Evolutionary conservation across 1,284 basidiomycete species (phyloP), one percentile per base, ranked within the genome.

Genomic region (Trametes versicolor): DNA sequence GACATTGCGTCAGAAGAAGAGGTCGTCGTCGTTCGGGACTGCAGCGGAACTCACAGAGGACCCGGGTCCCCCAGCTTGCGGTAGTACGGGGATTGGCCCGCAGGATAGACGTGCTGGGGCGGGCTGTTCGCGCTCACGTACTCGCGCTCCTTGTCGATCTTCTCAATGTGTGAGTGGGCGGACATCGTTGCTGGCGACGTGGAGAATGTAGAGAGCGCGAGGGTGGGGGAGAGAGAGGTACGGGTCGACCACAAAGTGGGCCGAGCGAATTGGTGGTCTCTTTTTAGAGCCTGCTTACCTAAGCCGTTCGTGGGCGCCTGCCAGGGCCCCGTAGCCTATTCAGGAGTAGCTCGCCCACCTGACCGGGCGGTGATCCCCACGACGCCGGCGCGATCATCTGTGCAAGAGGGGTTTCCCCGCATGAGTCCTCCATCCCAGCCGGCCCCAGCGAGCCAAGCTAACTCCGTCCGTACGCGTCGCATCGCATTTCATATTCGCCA

Each of bases 11-110:
- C 66, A 56, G 54, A 47, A 49, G 47, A 37, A 49, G 37, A 15
- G 23, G 29, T 9, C 34, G 52, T 37, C 21, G 41, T 43, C 54
- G 52, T n/a, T 49, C 61, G 45, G 51, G 47, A 64, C n/a, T 29
- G 37, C 43, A 52, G 43, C 59, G 64, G 48, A 43, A 71, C 76
- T 52, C 67, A 77, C 76, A 77, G 74, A 63, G 76, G 76, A 1
- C 74, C 76, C 4, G 74, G 72, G 68, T 75, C 69, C 29, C 71
- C 74, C 25, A 75, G 54, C 54, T 67, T 68, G 53, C 71, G 69
- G 49, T 65, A 63, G 65, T 70, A 70, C 56, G 51, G 63, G 13
- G 54, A 51, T 56, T 55, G 65, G 57, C 59, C 53, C 53, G 21
- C 50, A 45, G 36, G 51, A 56, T 54, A 58, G 41, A 50, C 64